Conservation (phyloP, 176 grass and related monocot species). For the Tillandsia leiboldiana region DNA sequence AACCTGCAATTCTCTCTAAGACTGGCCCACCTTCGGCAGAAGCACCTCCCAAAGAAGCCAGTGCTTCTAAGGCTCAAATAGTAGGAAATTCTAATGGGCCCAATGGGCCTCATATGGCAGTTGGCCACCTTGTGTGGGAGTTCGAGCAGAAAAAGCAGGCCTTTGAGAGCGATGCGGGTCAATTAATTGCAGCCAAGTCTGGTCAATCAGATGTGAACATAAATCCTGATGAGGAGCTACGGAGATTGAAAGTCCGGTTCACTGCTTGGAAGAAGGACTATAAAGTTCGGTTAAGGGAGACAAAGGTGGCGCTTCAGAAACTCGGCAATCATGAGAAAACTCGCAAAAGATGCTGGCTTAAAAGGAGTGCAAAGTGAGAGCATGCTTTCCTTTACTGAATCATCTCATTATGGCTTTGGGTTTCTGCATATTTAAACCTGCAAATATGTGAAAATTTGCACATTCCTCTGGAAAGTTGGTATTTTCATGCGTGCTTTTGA, state of each 20-base stretch:
- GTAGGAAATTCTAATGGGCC: slow-evolving; percentile 31
- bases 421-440: too few species aligned
- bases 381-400: neutral
- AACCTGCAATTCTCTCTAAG: slow-evolving; percentile 45
- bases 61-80: slow-evolving; percentile 23
- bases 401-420: too few species aligned
- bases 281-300: slow-evolving; percentile 74
- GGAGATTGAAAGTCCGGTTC: slow-evolving; percentile 70
- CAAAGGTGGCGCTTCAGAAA: slow-evolving; percentile 55
- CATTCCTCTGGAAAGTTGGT: too few species aligned
- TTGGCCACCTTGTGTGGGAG: slow-evolving; percentile 58
- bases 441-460: too few species aligned
- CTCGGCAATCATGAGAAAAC: slow-evolving; percentile 40
- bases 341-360: slow-evolving; percentile 86
- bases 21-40: slow-evolving; percentile 32
- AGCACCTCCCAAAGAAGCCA: slow-evolving; percentile 19
- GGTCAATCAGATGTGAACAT: slow-evolving; percentile 33
- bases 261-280: slow-evolving; percentile 91
- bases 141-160: slow-evolving; percentile 51
- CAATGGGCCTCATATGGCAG: slow-evolving; percentile 27
- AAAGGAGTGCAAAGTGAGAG: slow-evolving; percentile 46
- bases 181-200: slow-evolving; percentile 35
- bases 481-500: too few species aligned
- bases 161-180: slow-evolving; percentile 53
- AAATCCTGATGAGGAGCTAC: slow-evolving; percentile 67